A percentile compares a stretch with the other conserved stretches of the same genome.
phyloP scores from a whole-genome alignment of 768 basidiomycete species.

The Hydnomerulius pinastri region DNA sequence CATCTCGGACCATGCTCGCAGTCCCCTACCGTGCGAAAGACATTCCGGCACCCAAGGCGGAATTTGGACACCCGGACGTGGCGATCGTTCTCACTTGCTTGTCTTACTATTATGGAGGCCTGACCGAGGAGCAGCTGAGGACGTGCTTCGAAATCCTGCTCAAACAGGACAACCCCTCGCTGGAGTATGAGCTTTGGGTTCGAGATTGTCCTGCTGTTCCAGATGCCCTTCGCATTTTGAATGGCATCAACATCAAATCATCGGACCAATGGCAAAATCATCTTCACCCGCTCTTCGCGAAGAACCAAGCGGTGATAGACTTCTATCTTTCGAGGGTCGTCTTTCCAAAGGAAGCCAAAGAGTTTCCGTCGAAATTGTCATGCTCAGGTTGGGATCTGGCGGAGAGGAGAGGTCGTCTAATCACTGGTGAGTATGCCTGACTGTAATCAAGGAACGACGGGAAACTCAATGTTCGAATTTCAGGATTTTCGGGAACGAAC shows the following conservation, averaged over 20 bases:
- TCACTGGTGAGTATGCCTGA: constrained; percentile 15
- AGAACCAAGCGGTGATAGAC: constrained; percentile 33
- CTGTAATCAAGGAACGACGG: too few species aligned
- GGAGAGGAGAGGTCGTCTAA: constrained; percentile 12
- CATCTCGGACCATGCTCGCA: constrained; percentile 33
- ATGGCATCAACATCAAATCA: constrained; percentile 32
- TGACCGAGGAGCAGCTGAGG: constrained; percentile 30
- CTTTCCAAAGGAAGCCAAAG: constrained; percentile 40
- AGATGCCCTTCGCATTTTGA: constrained; percentile 9
- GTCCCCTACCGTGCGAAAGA: constrained; percentile 43
- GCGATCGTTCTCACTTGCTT: constrained; percentile 38
- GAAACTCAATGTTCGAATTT: neutral
- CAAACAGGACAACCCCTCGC: constrained; percentile 31
- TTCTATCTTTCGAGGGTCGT: constrained; percentile 40
- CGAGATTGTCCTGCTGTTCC: constrained; percentile 19
- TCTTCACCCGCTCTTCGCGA: constrained; percentile 32
- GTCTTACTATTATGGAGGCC: constrained; percentile 39
- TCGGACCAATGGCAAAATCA: constrained; percentile 18
- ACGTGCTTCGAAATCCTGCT: constrained; percentile 30
- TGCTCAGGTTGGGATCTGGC: constrained; percentile 42
- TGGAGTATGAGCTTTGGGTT: constrained; percentile 37
- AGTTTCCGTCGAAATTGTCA: constrained; percentile 35
- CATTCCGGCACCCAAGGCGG: constrained; percentile 37
- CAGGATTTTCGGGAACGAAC: constrained; percentile 43
- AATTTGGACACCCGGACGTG: constrained; percentile 42